Percentiles rank a stretch among this genome's conserved stretches.
Conservation (phyloP, 1,284 basidiomycete species). For the Omphalotus olearius region DNA sequence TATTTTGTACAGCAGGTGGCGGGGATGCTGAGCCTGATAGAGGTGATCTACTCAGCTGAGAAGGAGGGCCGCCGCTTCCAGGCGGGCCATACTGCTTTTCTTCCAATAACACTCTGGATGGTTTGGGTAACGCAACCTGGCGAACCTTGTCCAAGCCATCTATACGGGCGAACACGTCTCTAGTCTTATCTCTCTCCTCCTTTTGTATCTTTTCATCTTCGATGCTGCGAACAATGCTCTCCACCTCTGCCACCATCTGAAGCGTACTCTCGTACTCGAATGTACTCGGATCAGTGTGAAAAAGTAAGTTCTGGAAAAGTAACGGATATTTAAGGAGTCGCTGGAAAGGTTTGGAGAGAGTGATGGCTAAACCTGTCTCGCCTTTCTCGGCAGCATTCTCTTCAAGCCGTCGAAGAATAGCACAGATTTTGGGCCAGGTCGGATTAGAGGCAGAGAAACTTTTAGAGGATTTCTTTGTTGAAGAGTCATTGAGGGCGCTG, state of each 20-base stretch:
- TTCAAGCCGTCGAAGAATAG: conserved; percentile 72
- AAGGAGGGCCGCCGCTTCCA: background rate
- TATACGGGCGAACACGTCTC: conserved; percentile 93
- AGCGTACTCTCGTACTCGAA: conserved; percentile 96
- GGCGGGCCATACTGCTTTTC: conserved; percentile 58
- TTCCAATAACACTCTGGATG: conserved; percentile 82
- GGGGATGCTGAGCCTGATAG: conserved; percentile 43
- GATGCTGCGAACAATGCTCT: conserved; percentile 91
- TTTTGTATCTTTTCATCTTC: conserved; percentile 97
- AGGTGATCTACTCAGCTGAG: conserved; percentile 12
- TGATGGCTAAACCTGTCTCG: conserved; percentile 91
- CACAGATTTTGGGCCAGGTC: conserved; percentile 74
- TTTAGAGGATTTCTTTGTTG: conserved; percentile 49
- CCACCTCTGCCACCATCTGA: conserved; percentile 95
- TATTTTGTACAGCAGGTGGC: conserved; percentile 47
- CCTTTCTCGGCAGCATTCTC: conserved; percentile 78
- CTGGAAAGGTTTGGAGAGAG: conserved; percentile 95
- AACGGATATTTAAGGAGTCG: conserved; percentile 95
- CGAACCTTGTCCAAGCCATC: conserved; percentile 91
- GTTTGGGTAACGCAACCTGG: conserved; percentile 84
- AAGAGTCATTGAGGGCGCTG: conserved; percentile 54
- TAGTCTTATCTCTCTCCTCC: conserved; percentile 91
- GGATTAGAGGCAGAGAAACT: conserved; percentile 17
- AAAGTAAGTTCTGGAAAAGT: conserved; percentile 95
- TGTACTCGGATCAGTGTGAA: conserved; percentile 94